Evolutionary conservation across 2,329 filamentous ascomycete genomes (phyloP).

Genomic region (Penicillium sclerotigenum): DNA sequence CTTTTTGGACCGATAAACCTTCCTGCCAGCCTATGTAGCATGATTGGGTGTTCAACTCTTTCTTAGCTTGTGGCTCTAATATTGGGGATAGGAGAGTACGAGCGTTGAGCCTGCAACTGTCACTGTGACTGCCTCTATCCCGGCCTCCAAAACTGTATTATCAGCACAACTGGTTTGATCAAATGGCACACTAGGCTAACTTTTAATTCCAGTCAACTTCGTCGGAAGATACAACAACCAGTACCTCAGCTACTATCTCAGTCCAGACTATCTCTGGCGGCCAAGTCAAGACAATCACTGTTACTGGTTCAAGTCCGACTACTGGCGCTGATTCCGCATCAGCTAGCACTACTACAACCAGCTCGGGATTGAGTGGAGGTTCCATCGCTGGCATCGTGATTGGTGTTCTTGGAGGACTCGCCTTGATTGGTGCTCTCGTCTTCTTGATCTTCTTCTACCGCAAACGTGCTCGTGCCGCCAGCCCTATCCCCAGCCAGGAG

Average conservation of each 20-base stretch:
- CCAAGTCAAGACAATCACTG: slow-evolving; percentile 31
- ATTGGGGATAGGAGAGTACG: slow-evolving; percentile 20
- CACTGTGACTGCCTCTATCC: slow-evolving; percentile 10
- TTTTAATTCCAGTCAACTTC: slow-evolving; percentile 11
- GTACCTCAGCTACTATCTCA: slow-evolving; percentile 13
- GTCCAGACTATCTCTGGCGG: slow-evolving; percentile 27
- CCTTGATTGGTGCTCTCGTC: slow-evolving; percentile 36
- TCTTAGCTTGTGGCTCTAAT: slow-evolving; percentile 17
- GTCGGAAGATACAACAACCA: slow-evolving; percentile 12
- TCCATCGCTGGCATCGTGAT: slow-evolving; percentile 46
- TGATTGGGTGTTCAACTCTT: slow-evolving; percentile 4
- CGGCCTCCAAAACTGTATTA: slow-evolving; percentile 13
- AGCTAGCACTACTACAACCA: slow-evolving; percentile 9
- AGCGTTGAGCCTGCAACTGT: slow-evolving; percentile 15
- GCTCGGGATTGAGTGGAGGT: slow-evolving; percentile 38
- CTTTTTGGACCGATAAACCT: background rate
- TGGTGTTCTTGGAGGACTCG: slow-evolving; percentile 40
- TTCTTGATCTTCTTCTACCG: slow-evolving; percentile 41
- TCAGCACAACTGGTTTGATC: background rate
- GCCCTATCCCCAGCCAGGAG: slow-evolving; percentile 32
- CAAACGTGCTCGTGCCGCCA: slow-evolving; percentile 33
- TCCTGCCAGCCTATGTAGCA: background rate
- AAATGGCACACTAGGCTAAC: slow-evolving; percentile 4
- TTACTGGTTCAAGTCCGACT: slow-evolving; percentile 18
- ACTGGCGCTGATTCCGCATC: slow-evolving; percentile 17